Evolutionary conservation across 1,139 yeast species (phyloP).

Genomic region (Geotrichum candidum): DNA sequence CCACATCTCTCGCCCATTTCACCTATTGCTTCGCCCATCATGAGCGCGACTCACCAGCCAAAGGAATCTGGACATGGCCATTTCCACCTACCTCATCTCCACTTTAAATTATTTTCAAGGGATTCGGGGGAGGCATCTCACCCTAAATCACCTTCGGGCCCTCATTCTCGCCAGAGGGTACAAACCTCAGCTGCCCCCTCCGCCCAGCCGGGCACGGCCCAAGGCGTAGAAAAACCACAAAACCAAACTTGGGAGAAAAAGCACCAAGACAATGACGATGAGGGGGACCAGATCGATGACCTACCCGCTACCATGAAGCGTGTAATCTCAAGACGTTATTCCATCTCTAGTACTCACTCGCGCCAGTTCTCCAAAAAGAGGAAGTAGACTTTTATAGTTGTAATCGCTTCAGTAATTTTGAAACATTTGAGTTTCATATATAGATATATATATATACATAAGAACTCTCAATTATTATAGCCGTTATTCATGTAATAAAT

Average conservation of each 20-base stretch:
- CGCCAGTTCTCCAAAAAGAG: neutral
- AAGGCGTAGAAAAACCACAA: neutral
- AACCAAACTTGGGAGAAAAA: neutral
- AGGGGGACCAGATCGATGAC: constrained; percentile 23
- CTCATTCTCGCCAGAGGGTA: neutral
- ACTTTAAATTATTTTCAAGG: neutral
- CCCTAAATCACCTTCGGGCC: neutral
- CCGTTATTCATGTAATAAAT: no score
- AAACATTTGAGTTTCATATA: neutral
- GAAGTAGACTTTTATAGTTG: neutral
- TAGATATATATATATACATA: no score
- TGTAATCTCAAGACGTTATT: constrained; percentile 19
- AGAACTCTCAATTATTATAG: no score
- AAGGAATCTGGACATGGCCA: neutral
- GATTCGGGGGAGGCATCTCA: neutral
- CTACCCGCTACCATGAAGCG: constrained; percentile 21
- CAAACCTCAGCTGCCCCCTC: neutral
- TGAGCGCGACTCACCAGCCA: neutral
- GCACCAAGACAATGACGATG: neutral
- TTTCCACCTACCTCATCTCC: neutral
- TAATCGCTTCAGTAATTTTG: neutral
- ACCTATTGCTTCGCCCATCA: neutral
- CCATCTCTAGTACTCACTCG: neutral
- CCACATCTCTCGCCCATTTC: neutral
- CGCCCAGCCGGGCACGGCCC: neutral